Conservation (phyloP, 768 basidiomycete genomes). For the Suillus paluster region DNA sequence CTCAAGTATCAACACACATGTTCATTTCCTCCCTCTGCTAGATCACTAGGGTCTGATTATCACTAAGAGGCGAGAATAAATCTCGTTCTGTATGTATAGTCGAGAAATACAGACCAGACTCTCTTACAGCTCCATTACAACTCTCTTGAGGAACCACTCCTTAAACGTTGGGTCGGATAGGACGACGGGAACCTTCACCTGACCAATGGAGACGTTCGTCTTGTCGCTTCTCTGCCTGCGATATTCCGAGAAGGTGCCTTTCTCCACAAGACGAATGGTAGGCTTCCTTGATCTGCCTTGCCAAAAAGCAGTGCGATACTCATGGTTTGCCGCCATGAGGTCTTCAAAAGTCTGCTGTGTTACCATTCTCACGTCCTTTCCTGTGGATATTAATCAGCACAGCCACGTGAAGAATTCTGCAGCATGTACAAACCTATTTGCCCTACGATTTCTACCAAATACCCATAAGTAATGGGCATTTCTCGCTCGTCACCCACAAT, state of each 20-base stretch:
- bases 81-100: not conserved
- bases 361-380: not conserved
- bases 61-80: not conserved
- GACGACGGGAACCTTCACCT: slow-evolving; percentile 15
- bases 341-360: not conserved
- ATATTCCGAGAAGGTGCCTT: slow-evolving; percentile 14
- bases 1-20: too few species aligned
- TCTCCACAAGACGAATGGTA: slow-evolving; percentile 13
- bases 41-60: too few species aligned
- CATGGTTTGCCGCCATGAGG: not conserved
- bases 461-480: slow-evolving; percentile 1
- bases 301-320: slow-evolving; percentile 1
- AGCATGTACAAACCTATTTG: not conserved
- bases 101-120: not conserved
- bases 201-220: slow-evolving; percentile 1
- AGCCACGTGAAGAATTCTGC: not conserved
- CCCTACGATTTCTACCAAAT: slow-evolving; percentile 8
- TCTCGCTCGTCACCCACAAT: slow-evolving; percentile 8
- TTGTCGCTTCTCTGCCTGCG: slow-evolving; percentile 8
- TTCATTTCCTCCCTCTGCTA: too few species aligned
- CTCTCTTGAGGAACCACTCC: slow-evolving; percentile 11
- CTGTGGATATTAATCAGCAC: not conserved
- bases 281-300: slow-evolving; percentile 3
- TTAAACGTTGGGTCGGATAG: slow-evolving; percentile 4
- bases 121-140: slow-evolving; percentile 9